Evolutionary conservation across 176 grass and related monocot species (phyloP), one percentile per base, ranked within the genome.

Genomic region (Cenchrus purpureus): DNA sequence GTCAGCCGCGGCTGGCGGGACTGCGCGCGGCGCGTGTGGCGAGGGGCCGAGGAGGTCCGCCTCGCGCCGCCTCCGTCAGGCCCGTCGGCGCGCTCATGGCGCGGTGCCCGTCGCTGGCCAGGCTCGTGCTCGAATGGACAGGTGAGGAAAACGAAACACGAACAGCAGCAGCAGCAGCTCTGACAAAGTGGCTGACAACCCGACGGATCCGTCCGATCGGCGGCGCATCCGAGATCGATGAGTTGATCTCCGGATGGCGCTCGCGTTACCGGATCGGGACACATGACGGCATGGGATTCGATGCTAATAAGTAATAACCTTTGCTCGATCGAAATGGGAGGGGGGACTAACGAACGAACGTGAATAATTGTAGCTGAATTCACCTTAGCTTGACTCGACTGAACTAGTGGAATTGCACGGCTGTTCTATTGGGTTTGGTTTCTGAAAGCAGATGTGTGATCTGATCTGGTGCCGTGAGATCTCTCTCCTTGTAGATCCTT

Each of bases 101-200:
- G 7, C 89, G 84, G 17, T 98, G 93, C 71, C 73, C 83, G 2
- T 84, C 84, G 16, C 78, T 98, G 19, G 37, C 79, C 6, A 84
- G 74, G 46, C 87, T 95, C 71, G 89, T 82, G n/a, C 86, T 98
- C 83, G 42, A 10, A 96, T 96, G 88, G 83, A 95, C 83, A 96
- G 93, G 97, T 98, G 80, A 92, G 87, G 42, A 11, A 59, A n/a
- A 76, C 5, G 12, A 25, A 25, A 70, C 67, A n/a, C 7, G 7
- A 57, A 25, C 51, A 53, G 14, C 9, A 5, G 48, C 77, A 57
- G 17, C 51, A 53, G 16, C 12, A 5, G 55, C 77, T 45, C 22
- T 6, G 22, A 46, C 45, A 6, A 34, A 5, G 37, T 0, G 14
- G 60, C 66, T 72, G 4, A 25, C 53, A 32, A 22, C 13, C 17